phyloP scores from a whole-genome alignment of 1,284 basidiomycete genomes.

The Laetiporus sulphureus region DNA sequence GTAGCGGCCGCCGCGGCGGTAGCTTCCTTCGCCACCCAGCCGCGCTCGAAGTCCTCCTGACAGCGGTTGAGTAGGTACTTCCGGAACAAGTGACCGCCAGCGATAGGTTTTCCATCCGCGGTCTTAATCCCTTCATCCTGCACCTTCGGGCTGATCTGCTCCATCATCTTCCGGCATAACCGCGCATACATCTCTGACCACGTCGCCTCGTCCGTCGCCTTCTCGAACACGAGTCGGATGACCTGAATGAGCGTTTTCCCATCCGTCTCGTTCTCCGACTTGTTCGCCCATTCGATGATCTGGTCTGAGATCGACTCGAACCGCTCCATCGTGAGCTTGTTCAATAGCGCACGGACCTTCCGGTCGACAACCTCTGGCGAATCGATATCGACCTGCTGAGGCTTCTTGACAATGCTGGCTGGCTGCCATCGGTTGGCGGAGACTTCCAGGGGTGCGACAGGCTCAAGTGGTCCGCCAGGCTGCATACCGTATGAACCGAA shows the following conservation, averaged over 20 bases:
- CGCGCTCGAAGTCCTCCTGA: constrained; percentile 85
- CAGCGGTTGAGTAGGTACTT: constrained; percentile 66
- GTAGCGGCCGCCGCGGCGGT: constrained; percentile 20
- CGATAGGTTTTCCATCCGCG: constrained; percentile 76
- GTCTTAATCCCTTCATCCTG: constrained; percentile 81
- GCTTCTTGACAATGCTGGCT: constrained; percentile 24
- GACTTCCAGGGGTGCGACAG: constrained; percentile 67
- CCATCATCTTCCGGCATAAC: constrained; percentile 82
- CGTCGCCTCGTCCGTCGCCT: constrained; percentile 82
- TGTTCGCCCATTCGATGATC: constrained; percentile 79
- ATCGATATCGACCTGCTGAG: constrained; percentile 44
- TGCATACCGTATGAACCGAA: constrained; percentile 9
- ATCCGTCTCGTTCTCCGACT: constrained; percentile 87
- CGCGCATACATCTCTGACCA: constrained; percentile 98
- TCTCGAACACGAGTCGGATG: constrained; percentile 94
- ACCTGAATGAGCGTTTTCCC: constrained; percentile 93
- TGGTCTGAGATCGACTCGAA: constrained; percentile 81
- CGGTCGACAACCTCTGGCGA: constrained; percentile 84
- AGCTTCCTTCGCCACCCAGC: constrained; percentile 61
- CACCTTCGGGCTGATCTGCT: constrained; percentile 73
- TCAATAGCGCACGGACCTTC: constrained; percentile 90
- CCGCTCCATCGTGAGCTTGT: constrained; percentile 96
- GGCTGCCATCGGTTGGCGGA: constrained; percentile 78
- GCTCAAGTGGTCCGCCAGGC: constrained; percentile 36
- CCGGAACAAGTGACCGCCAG: constrained; percentile 86